Evolutionary conservation across 2,329 filamentous ascomycete genomes (phyloP).

Genomic region (Shiraia bambusicola): DNA sequence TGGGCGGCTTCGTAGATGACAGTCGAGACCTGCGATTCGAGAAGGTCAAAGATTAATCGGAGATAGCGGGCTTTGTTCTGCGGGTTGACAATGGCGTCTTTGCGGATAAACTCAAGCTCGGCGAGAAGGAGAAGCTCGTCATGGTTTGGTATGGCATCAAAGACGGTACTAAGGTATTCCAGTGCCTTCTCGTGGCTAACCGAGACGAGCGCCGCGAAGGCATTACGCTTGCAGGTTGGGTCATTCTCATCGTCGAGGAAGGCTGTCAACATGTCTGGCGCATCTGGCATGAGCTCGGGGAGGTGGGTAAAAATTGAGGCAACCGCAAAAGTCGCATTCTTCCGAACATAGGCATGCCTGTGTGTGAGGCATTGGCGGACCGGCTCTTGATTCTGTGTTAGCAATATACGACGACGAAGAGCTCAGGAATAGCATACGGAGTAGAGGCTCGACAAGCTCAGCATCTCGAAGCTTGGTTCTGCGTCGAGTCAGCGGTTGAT

Average conservation of each 20-base stretch:
- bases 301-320: conserved; percentile 90
- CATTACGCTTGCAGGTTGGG: conserved; percentile 95
- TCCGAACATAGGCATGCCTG: conserved; percentile 94
- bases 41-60: conserved; percentile 90
- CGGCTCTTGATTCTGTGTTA: conserved; percentile 55
- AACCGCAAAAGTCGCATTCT: conserved; percentile 95
- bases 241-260: conserved; percentile 93
- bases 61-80: conserved; percentile 96
- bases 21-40: conserved; percentile 89
- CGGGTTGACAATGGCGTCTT: conserved; percentile 91
- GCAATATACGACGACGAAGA: neutral
- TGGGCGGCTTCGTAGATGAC: conserved; percentile 98
- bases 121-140: conserved; percentile 92
- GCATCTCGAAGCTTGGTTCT: conserved; percentile 87
- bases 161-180: conserved; percentile 81
- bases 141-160: conserved; percentile 90
- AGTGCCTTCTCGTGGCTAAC: conserved; percentile 94
- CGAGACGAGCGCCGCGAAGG: conserved; percentile 84
- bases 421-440: conserved; percentile 52
- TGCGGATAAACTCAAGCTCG: conserved; percentile 95
- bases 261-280: conserved; percentile 82
- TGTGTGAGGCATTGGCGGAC: conserved; percentile 92
- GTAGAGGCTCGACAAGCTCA: conserved; percentile 92
- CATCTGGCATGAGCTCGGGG: conserved; percentile 89
- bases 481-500: conserved; percentile 16